Evolutionary conservation across 176 grass and related monocot species (phyloP), one percentile per base, ranked within the genome.

Genomic region (Carex kokanica): DNA sequence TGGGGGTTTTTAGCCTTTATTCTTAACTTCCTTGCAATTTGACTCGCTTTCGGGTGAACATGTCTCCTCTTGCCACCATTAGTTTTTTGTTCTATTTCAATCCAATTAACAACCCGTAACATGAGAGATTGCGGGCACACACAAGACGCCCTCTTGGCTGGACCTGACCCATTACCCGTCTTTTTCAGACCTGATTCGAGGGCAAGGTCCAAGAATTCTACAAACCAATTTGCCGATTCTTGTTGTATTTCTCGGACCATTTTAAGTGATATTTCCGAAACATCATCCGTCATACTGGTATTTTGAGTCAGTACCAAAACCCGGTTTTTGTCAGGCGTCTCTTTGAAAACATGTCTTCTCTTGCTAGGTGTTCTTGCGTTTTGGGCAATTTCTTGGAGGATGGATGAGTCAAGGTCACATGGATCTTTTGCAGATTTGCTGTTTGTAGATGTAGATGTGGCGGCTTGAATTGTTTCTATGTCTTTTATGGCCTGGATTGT

Each of bases 1-100:
- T 52, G 90, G 3, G 91, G 95, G 32, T 93, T 98, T 87, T 95
- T 98, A 20, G 95, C 92, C 64, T 95, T 99, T 55, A 99, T 99
- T 66, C 96, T 92, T 2, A 95, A 88, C 84, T 91, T 99, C 77
- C 96, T 86, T 2, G 89, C 89, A 41, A 99, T 89, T 80, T 89
- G 88, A 4, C 83, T 85, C 0, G 86, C 93, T 85, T 90, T 93
- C 1, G 91, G 93, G 68, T 91, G 91, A n/a, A 64, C 74, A 16
- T 74, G 27, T 78, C 54, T 93, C 85, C 85, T 87, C 34, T 78
- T 78, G 58, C 51, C 49, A 9, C 56, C 65, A n/a, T 73, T 77
- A 21, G 60, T 72, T 29, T 88, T 91, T 78, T 97, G 92, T 72
- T 99, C 96, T 89, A 99, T 88, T 80, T 95, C 93, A 45, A 99